Evolutionary conservation across 2,329 filamentous ascomycete genomes (phyloP), one percentile per base, ranked within the genome.

Genomic region (Mycocentrospora acerina): DNA sequence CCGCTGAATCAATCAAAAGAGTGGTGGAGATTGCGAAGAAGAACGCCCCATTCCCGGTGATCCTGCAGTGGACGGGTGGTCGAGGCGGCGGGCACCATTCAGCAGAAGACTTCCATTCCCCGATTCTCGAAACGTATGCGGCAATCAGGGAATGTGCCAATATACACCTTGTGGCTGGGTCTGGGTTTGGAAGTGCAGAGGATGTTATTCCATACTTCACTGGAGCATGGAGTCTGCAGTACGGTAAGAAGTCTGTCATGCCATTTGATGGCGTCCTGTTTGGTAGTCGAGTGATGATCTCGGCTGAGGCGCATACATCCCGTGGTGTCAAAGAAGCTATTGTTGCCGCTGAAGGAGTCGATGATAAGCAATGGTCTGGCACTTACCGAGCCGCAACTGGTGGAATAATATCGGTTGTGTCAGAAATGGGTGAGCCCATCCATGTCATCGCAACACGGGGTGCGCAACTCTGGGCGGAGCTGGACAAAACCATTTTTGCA

Each of bases 391-490:
- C 16, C n/a, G 19, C 29, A 18, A 29, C 29, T 29, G 30, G 35
- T 13, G 50, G 44, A 10, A 81, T 96, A 44, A 88, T 96, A 55
- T 95, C 90, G n/a, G 90, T 96, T 32, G 80, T 88, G 46, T 96
- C 90, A 1, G 90, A 96, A 71, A 96, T 96, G 90, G 90, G 90
- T 29, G 89, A 96, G 75, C 90, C 90, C 8, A 96, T 96, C 46
- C 90, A 96, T 76, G 95, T 95, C 75, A 80, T 96, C 44, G 90
- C 90, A 16, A 96, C 90, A 28, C 84, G 90, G 40, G 90, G 90
- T 76, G 89, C 95, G 31, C 77, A 80, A 36, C 91, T 96, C 74
- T 96, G 90, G 90, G 84, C 88, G 28, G 90, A 96, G 71, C 90
- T 96, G 87, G 90, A 96, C 63, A 80, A 90, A 66, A 95, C 90